phyloP scores from a whole-genome alignment of 208 protist genomes.

The Leishmania aethiopica region DNA sequence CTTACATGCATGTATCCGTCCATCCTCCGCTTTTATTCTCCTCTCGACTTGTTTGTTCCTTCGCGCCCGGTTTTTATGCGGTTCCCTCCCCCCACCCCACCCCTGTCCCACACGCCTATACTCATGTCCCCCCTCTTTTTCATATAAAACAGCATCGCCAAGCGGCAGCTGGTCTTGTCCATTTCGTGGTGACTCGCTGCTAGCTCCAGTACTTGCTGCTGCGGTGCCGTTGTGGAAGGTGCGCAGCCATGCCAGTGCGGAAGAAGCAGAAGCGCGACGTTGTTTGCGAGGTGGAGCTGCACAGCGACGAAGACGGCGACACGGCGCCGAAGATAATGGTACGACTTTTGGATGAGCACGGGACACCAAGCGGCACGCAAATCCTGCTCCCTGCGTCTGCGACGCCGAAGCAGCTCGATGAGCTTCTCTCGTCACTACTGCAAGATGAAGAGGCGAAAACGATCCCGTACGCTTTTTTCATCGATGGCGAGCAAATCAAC shows the following conservation, averaged over 20 bases:
- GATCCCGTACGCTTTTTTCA: conserved; percentile 97
- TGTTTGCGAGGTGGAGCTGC: conserved; percentile 46
- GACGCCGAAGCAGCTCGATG: conserved; percentile 88
- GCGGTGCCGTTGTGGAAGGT: background rate
- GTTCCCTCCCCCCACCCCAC: background rate
- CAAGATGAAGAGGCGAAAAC: conserved; percentile 60
- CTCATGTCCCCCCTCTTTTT: background rate
- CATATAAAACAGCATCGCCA: background rate
- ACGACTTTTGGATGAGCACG: conserved; percentile 89
- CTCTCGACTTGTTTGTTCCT: background rate
- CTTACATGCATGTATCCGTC: background rate
- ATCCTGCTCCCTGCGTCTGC: conserved; percentile 92
- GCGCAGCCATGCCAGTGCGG: conserved; percentile 75
- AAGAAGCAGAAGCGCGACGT: conserved; percentile 84
- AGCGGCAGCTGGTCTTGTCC: background rate
- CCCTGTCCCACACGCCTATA: background rate
- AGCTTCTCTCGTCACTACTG: conserved; percentile 80
- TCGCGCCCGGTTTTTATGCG: background rate
- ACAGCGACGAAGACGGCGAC: conserved; percentile 37
- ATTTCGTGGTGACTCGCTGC: background rate
- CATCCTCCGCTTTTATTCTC: background rate
- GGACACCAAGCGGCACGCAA: conserved; percentile 86
- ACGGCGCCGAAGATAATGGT: conserved; percentile 74
- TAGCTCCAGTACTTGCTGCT: background rate
- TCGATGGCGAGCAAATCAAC: conserved; percentile 93